Conservation (phyloP, 2,329 filamentous ascomycete genomes). For the Elsinoe perseae region DNA sequence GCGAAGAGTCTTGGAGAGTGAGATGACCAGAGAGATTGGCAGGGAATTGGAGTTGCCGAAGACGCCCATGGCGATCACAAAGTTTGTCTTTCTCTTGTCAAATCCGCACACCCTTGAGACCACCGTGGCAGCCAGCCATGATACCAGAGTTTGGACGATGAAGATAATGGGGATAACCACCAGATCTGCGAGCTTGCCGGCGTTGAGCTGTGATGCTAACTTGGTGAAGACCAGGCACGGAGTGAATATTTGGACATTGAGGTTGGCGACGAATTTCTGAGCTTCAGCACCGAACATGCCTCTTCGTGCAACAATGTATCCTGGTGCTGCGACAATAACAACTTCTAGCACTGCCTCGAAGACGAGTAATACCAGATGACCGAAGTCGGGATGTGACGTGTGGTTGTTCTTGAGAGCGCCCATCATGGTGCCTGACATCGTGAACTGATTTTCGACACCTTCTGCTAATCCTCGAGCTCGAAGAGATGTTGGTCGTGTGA, state of each 20-base stretch:
- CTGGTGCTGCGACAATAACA: conserved; percentile 86
- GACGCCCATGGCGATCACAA: conserved; percentile 92
- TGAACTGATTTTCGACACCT: conserved; percentile 3
- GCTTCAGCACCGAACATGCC: conserved; percentile 93
- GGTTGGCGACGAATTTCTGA: conserved; percentile 92
- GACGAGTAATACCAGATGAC: conserved; percentile 68
- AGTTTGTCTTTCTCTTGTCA: conserved; percentile 79
- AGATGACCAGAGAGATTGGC: conserved; percentile 91
- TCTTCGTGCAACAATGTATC: conserved; percentile 81
- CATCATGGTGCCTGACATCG: conserved; percentile 1
- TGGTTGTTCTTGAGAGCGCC: conserved; percentile 22
- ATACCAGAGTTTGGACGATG: conserved; percentile 75
- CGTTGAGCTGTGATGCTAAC: conserved; percentile 85
- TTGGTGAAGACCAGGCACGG: conserved; percentile 97
- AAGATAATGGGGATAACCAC: conserved; percentile 96
- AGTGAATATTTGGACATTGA: conserved; percentile 94
- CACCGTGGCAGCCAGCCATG: conserved; percentile 64
- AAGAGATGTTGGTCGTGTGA: conserved; percentile 43
- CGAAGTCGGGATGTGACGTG: conserved; percentile 54
- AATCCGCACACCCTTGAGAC: conserved; percentile 73
- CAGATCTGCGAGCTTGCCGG: conserved; percentile 80
- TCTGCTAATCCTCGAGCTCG: conserved; percentile 23
- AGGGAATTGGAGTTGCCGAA: conserved; percentile 98
- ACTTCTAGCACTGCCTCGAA: conserved; percentile 94
- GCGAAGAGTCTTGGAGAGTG: conserved; percentile 81